Base-by-base conservation (phyloP, 768 basidiomycete species). In the Tricholoma terreum region DNA sequence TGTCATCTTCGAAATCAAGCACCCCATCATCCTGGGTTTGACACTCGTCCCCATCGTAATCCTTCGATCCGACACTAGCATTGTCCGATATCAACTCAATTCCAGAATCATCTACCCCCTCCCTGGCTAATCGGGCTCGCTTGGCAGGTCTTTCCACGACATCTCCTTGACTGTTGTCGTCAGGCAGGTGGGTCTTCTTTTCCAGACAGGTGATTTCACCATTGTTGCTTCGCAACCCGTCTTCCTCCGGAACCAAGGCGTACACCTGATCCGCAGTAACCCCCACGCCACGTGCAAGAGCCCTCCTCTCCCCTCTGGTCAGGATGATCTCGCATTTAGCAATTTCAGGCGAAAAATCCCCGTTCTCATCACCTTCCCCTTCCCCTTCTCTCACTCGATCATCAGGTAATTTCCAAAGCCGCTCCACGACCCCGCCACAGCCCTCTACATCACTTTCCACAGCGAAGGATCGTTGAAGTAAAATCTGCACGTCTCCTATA, bases 261-360 rank as follows among this genome's bases (percentile, higher is more conserved):
- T 27, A 50, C 11, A 50, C 46, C 8, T 43, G 50, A 19, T 60
- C 57, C 45, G 11, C 31, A 36, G 50, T 21, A 53, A 43, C 9
- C 15, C 63, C 53, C 22, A 51, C 33, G 4, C 52, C 19, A 40
- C 17, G 38, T 11, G 17, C 58, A 12, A 67, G 60, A 6, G 65
- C 57, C 54, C 54, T 57, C 5, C 80, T 70, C 58, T 83, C 81
- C 21, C 67, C 68, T 38, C 76, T 71, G 17, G 77, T 79, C 53
- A 80, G 61, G 31, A 81, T 64, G 10, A 81, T 71, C 15, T 71
- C 72, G 24, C 66, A 72, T 6, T 50, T 54, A 1, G 35, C 56
- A 22, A 60, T 46, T 50, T 62, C 59, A 6, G 58, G 46, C 36
- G 54, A 58, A 27, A 61, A 56, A 19, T 56, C 56, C 8, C 48